These are phyloP conservation scores for Plasmodium reichenowi DNA, from an alignment of 169 alveolate species.

Conservation along the genomic window DNA sequence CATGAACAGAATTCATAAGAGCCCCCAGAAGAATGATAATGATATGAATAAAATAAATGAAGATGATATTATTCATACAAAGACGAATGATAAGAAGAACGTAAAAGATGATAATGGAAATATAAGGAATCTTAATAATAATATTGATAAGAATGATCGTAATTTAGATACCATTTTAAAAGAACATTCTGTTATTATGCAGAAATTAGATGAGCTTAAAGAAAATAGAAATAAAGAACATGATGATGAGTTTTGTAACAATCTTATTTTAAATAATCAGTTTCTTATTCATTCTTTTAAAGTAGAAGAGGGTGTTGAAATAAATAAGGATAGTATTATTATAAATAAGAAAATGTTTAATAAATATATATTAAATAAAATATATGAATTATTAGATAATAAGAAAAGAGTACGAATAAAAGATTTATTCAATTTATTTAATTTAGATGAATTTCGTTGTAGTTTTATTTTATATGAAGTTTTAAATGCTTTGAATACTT, in stretches of 20 bases:
- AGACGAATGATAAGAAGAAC: neutral
- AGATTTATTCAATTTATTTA: constrained; percentile 30
- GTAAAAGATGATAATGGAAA: neutral
- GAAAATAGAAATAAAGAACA: neutral
- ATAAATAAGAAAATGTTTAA: constrained; percentile 55
- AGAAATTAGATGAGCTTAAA: neutral
- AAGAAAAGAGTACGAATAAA: constrained; percentile 39
- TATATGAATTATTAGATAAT: constrained; percentile 34
- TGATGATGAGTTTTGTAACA: neutral
- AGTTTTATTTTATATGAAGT: constrained; percentile 27
- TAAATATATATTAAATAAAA: constrained; percentile 21
- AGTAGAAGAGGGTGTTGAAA: neutral
- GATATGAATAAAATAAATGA: neutral
- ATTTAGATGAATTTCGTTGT: constrained; percentile 18
- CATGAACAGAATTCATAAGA: neutral
- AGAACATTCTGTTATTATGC: neutral
- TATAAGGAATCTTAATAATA: neutral
- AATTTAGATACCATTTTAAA: neutral
- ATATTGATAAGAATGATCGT: neutral
- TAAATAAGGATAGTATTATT: constrained; percentile 7
- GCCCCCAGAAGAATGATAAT: neutral
- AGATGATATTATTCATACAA: neutral
- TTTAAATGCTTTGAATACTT: constrained; percentile 26
- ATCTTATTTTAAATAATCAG: constrained; percentile 22
- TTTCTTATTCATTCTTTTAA: constrained; percentile 15